phyloP scores from a whole-genome alignment of 2,329 filamentous ascomycete genomes.

The Pseudocercospora eumusae region DNA sequence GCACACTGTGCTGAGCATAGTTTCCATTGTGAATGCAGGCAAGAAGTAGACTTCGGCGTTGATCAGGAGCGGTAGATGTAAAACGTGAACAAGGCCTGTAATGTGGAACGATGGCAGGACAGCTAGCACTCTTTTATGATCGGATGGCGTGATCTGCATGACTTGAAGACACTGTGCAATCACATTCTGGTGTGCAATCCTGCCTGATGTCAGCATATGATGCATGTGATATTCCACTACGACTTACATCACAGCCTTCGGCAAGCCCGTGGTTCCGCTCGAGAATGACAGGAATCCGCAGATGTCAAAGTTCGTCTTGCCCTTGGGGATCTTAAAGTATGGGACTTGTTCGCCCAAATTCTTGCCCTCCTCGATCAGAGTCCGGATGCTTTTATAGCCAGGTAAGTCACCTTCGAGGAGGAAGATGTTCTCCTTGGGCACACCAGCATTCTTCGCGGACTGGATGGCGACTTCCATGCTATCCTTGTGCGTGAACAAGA shows the following conservation, averaged over 20 bases:
- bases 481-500: slow-evolving; percentile 59
- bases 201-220: slow-evolving; percentile 29
- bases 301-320: slow-evolving; percentile 59
- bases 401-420: slow-evolving; percentile 57
- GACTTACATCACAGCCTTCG: slow-evolving; percentile 46
- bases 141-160: slow-evolving; percentile 53
- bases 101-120: slow-evolving; percentile 65
- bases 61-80: slow-evolving; percentile 63
- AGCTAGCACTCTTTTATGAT: slow-evolving; percentile 56
- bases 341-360: slow-evolving; percentile 48
- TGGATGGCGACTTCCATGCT: slow-evolving; percentile 57
- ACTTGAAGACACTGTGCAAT: slow-evolving; percentile 65
- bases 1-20: slow-evolving; percentile 56
- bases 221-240: neutral
- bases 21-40: slow-evolving; percentile 62
- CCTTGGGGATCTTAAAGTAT: slow-evolving; percentile 53
- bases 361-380: slow-evolving; percentile 49
- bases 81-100: slow-evolving; percentile 62
- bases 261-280: slow-evolving; percentile 53
- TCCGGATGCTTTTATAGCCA: slow-evolving; percentile 53
- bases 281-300: slow-evolving; percentile 57
- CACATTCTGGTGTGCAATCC: slow-evolving; percentile 57
- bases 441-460: slow-evolving; percentile 57
- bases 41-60: slow-evolving; percentile 69
- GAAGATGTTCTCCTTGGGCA: slow-evolving; percentile 56